A percentile compares a stretch with the other conserved stretches of the same genome.
These are phyloP conservation scores for Penicillium cinerascens DNA, from an alignment of 495 filamentous ascomycete species.

Conservation along the genomic window DNA sequence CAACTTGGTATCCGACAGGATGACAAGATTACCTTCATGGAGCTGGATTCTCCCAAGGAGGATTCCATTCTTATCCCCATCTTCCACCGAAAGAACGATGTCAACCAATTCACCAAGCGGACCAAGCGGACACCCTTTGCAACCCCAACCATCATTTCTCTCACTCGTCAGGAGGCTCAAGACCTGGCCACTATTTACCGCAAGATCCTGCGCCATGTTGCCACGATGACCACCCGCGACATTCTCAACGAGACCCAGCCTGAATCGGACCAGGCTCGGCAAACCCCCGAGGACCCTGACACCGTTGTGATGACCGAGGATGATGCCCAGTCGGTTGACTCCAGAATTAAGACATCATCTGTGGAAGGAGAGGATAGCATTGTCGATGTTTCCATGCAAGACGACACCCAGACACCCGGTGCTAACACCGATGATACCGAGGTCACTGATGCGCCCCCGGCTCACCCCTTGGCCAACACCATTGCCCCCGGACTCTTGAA, in stretches of 20 bases:
- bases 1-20: conserved; percentile 60
- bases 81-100: conserved; percentile 57
- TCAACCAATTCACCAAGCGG: conserved; percentile 47
- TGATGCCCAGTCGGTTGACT: conserved; percentile 67
- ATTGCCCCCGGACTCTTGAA: conserved; percentile 57
- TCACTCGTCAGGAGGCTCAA: conserved; percentile 59
- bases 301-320: conserved; percentile 68
- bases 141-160: conserved; percentile 55
- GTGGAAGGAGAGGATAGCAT: conserved; percentile 88
- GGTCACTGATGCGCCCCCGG: neutral
- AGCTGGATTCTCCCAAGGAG: conserved; percentile 67
- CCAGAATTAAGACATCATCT: conserved; percentile 67
- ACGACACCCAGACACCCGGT: conserved; percentile 41
- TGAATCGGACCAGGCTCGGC: conserved; percentile 19
- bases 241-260: conserved; percentile 48
- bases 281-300: conserved; percentile 62
- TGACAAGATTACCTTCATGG: conserved; percentile 72
- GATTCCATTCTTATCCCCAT: conserved; percentile 77
- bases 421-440: conserved; percentile 20
- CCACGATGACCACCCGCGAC: conserved; percentile 58
- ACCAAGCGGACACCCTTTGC: conserved; percentile 46
- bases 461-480: conserved; percentile 38
- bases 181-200: conserved; percentile 57
- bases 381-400: conserved; percentile 84
- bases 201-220: conserved; percentile 57